A percentile compares a stretch with the other conserved stretches of the same genome.
These are phyloP conservation scores for Eutrema yunnanense DNA, from an alignment of 345 rosid genomes.

Conservation along the genomic window DNA sequence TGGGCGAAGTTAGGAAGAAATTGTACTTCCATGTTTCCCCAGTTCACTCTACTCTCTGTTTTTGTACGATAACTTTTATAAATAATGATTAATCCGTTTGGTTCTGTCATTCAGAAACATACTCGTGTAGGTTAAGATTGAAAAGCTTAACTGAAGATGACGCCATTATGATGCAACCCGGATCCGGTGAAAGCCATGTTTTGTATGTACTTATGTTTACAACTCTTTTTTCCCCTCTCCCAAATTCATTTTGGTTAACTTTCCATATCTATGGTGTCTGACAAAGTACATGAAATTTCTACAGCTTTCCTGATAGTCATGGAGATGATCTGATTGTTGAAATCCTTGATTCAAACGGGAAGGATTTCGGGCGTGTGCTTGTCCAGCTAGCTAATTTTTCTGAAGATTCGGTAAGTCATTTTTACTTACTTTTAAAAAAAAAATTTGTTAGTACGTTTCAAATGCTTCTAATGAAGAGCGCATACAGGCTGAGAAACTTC, in stretches of 20 bases:
- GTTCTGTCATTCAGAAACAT: constrained; percentile 51
- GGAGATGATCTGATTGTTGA: constrained; percentile 95
- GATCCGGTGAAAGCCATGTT: constrained; percentile 90
- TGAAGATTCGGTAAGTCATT: constrained; percentile 57
- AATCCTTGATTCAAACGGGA: constrained; percentile 82
- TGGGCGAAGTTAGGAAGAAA: neutral
- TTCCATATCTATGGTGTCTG: constrained; percentile 17
- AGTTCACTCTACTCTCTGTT: neutral
- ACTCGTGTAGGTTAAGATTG: constrained; percentile 66
- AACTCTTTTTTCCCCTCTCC: constrained; percentile 6
- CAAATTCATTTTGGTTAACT: neutral
- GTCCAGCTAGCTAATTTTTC: constrained; percentile 77
- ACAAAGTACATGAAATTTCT: constrained; percentile 20
- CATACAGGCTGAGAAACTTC: constrained; percentile 78
- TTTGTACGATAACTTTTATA: neutral
- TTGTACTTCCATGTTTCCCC: neutral
- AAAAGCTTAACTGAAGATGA: constrained; percentile 85
- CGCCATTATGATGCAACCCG: constrained; percentile 75
- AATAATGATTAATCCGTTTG: neutral
- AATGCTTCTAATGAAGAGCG: constrained; percentile 28
- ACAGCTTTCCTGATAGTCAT: constrained; percentile 92
- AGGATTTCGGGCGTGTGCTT: constrained; percentile 80
- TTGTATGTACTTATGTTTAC: constrained; percentile 54
- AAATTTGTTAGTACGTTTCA: neutral
- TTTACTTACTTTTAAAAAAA: neutral